Percentiles rank a stretch among this genome's conserved stretches.
Evolutionary conservation across 768 basidiomycete species (phyloP).

Genomic region (Russula dissimulans): DNA sequence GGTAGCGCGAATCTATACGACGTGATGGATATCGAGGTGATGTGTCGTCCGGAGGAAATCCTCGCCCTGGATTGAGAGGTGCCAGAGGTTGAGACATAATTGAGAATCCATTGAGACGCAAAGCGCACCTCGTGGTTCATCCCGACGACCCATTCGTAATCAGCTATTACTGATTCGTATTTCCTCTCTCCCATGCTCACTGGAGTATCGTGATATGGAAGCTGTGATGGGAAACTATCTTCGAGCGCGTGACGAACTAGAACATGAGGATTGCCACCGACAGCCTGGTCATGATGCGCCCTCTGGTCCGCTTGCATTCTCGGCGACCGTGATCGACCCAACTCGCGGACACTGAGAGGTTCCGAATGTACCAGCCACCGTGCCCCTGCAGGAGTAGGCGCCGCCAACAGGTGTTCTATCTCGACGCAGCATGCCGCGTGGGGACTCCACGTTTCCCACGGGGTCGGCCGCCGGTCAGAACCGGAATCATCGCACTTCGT

Average conservation of each 20-base stretch:
- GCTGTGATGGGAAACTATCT: not conserved
- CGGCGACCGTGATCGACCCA: not conserved
- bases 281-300: not conserved
- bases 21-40: constrained; percentile 12
- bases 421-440: constrained; percentile 5
- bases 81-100: not conserved
- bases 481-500: not conserved
- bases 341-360: constrained; percentile 4
- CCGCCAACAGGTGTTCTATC: not conserved
- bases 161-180: constrained; percentile 13
- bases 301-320: not conserved
- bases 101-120: too few species aligned
- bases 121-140: constrained; percentile 5
- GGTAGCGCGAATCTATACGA: not conserved
- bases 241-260: not conserved
- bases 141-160: constrained; percentile 15
- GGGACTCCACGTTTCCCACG: constrained; percentile 9
- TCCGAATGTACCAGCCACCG: constrained; percentile 11
- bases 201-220: not conserved
- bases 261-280: not conserved
- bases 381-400: constrained; percentile 8
- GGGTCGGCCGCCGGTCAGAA: not conserved
- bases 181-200: constrained; percentile 7
- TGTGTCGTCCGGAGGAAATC: not conserved
- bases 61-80: not conserved